Conservation (phyloP, 2,329 filamentous ascomycete genomes). For the Dothidotthia symphoricarpi region DNA sequence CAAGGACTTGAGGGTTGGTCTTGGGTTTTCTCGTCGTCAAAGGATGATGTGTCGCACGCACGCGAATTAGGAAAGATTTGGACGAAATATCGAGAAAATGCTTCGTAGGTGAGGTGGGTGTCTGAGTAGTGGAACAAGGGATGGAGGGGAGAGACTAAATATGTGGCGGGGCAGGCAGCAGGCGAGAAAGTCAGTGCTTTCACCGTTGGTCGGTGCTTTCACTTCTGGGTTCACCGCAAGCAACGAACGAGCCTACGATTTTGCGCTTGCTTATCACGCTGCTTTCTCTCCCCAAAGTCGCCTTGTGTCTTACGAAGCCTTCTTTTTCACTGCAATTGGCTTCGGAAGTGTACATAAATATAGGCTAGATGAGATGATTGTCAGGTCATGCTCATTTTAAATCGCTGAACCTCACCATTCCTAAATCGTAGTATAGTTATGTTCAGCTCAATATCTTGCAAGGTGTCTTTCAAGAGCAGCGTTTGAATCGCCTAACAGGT, state of each 20-base stretch:
- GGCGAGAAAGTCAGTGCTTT: slow-evolving; percentile 12
- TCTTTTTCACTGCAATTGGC: too few species aligned
- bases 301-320: background rate
- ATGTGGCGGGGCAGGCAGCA: slow-evolving; percentile 1
- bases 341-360: too few species aligned
- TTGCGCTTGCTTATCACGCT: too few species aligned
- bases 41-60: background rate
- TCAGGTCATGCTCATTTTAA: too few species aligned
- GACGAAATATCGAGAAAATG: slow-evolving; percentile 1
- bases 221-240: slow-evolving; percentile 3
- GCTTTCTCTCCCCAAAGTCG: too few species aligned
- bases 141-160: slow-evolving; percentile 4
- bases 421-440: too few species aligned
- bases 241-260: too few species aligned
- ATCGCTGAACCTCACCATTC: too few species aligned
- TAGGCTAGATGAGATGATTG: too few species aligned
- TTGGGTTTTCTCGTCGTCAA: slow-evolving; percentile 1
- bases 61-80: background rate
- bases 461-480: too few species aligned
- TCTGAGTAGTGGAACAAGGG: slow-evolving; percentile 7
- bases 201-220: slow-evolving; percentile 18
- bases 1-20: background rate
- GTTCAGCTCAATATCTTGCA: too few species aligned
- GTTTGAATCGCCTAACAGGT: too few species aligned
- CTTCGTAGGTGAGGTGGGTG: slow-evolving; percentile 4